phyloP scores from a whole-genome alignment of 1,284 basidiomycete genomes.

The Thecaphora thlaspeos region DNA sequence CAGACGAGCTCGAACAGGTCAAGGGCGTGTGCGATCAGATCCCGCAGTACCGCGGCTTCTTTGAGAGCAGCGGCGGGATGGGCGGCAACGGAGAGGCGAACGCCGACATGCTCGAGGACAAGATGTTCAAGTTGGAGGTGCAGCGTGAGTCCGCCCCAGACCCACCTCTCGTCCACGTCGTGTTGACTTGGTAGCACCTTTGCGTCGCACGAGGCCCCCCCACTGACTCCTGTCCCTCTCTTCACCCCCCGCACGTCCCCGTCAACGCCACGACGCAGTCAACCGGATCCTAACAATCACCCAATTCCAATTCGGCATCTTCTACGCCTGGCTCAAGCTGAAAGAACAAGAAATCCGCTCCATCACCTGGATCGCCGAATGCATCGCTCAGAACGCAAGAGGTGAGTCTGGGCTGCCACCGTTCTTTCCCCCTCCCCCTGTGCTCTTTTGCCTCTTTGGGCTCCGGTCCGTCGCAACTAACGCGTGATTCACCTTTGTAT shows the following conservation, averaged over 20 bases:
- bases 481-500: no score
- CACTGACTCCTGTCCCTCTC: background rate
- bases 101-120: constrained; percentile 73
- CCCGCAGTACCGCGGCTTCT: constrained; percentile 86
- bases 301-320: constrained; percentile 54
- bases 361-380: constrained; percentile 92
- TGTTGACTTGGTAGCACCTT: no score
- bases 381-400: constrained; percentile 53
- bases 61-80: constrained; percentile 61
- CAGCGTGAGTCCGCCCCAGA: constrained; percentile 57
- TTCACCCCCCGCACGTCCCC: background rate
- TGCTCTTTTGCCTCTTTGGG: no score
- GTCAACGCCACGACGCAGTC: constrained; percentile 9
- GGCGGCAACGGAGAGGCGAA: constrained; percentile 60
- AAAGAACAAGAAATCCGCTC: constrained; percentile 99
- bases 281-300: constrained; percentile 55
- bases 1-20: constrained; percentile 94
- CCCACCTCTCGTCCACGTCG: background rate
- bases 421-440: background rate
- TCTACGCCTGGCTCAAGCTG: constrained; percentile 62
- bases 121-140: constrained; percentile 93
- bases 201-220: no score
- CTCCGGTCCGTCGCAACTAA: no score
- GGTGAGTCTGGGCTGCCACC: constrained; percentile 18
- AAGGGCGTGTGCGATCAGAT: constrained; percentile 82